Conservation (phyloP, 495 filamentous ascomycete genomes). For the Podospora australis region DNA sequence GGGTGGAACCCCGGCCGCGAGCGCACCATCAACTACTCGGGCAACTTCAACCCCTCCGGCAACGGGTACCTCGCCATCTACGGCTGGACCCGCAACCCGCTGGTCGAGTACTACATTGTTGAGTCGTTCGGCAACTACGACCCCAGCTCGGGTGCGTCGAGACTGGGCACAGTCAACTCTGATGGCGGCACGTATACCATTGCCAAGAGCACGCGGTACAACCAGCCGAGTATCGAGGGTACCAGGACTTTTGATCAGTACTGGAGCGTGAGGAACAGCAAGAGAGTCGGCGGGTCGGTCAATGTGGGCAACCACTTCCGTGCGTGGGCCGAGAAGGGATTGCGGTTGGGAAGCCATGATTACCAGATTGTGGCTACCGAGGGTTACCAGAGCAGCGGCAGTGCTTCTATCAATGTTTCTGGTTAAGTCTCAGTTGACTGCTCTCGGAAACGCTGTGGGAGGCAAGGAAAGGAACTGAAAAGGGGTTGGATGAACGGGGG, state of each 20-base stretch:
- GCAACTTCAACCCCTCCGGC: constrained; percentile 42
- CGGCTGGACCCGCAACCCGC: constrained; percentile 52
- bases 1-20: constrained; percentile 50
- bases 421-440: too few species aligned
- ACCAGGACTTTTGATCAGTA: constrained; percentile 52
- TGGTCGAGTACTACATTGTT: constrained; percentile 58
- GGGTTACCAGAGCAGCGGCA: constrained; percentile 51
- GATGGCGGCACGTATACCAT: constrained; percentile 63
- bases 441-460: too few species aligned
- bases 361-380: constrained; percentile 57
- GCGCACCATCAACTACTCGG: constrained; percentile 47
- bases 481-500: too few species aligned
- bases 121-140: constrained; percentile 52
- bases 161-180: constrained; percentile 48
- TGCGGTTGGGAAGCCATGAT: constrained; percentile 49
- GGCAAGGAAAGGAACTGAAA: too few species aligned
- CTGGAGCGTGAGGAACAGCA: constrained; percentile 45
- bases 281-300: constrained; percentile 41
- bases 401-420: constrained; percentile 44
- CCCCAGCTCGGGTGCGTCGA: constrained; percentile 39
- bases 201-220: constrained; percentile 50
- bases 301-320: constrained; percentile 51
- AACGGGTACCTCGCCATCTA: constrained; percentile 55
- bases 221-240: constrained; percentile 54
- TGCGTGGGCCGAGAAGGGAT: constrained; percentile 44